Evolutionary conservation across 257 asterid genomes (phyloP), one percentile per base, ranked within the genome.

Genomic region (Knoxia roxburghii): DNA sequence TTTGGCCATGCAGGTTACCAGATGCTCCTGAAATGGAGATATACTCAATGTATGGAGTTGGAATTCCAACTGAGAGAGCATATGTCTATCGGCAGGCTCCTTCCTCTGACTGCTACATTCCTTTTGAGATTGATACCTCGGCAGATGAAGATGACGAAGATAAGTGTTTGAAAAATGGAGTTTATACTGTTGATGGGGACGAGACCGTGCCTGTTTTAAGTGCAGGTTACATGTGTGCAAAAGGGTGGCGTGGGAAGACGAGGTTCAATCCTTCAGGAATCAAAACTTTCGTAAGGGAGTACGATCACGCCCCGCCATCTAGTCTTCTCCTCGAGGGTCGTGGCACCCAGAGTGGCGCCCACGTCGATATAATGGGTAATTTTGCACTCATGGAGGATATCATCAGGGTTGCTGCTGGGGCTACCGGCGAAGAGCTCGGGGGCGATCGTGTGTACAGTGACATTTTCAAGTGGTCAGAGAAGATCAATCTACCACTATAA

Each of bases 21-120:
- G 72, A 81, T 56, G 96, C 96, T 65, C 88, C 96, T 6, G 88
- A 76, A 33, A 91, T 91, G 96, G 96, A 91, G 68, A 81, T 89
- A 17, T 86, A 82, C 77, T 86, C 97, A 13, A 82, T 91, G 88
- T 91, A 91, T 35, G 97, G 97, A 62, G 96, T 91, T 63, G 97
- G 97, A 40, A 79, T 91, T 30, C 96, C 95, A 2, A 88, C 97
- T 12, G 97, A 91, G 82, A 72, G 96, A 79, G 91, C 96, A 49
- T 91, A 91, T 61, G 79, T 91, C n/a, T 88, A 91, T 73, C 85
- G 80, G 74, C 69, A 80, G 45, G 74, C 90, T 78, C 79, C 89
- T 68, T 78, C 77, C 54, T 67, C 84, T 7, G 95, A 87, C 54
- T 89, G 96, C 80, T 71, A 72, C 52, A 87, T 87, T 45, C 96